Conservation (phyloP, 1,139 yeast genomes). For the Hemisphaericaspora xylofermentans region DNA sequence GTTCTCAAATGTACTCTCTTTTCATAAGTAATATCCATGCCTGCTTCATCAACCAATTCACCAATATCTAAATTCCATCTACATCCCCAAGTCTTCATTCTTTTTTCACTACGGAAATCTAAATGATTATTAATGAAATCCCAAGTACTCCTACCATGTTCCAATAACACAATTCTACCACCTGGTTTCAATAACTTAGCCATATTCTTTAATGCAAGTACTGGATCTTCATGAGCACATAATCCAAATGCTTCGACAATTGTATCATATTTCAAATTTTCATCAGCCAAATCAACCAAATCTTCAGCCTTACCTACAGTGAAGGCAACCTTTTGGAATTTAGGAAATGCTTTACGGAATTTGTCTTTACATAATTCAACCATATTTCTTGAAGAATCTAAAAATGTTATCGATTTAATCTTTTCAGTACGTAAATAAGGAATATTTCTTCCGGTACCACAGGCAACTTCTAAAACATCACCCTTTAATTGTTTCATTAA, state of each 20-base stretch:
- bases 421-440: slow-evolving; percentile 63
- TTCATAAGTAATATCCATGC: slow-evolving; percentile 77
- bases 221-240: slow-evolving; percentile 95
- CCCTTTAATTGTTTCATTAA: slow-evolving; percentile 77
- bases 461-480: slow-evolving; percentile 89
- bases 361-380: slow-evolving; percentile 76
- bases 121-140: slow-evolving; percentile 75
- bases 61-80: slow-evolving; percentile 95
- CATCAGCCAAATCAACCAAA: slow-evolving; percentile 54
- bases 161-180: slow-evolving; percentile 85
- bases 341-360: slow-evolving; percentile 65
- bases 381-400: slow-evolving; percentile 86
- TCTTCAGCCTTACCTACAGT: slow-evolving; percentile 94
- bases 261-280: slow-evolving; percentile 73
- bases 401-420: slow-evolving; percentile 72
- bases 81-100: slow-evolving; percentile 94
- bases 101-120: slow-evolving; percentile 78
- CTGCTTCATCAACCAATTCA: slow-evolving; percentile 78
- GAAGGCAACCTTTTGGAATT: slow-evolving; percentile 71
- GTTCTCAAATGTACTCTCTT: slow-evolving; percentile 90
- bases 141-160: slow-evolving; percentile 88
- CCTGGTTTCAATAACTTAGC: slow-evolving; percentile 73
- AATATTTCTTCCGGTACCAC: slow-evolving; percentile 94
- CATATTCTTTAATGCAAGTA: slow-evolving; percentile 75
- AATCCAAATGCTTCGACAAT: slow-evolving; percentile 91